Percentiles rank a stretch among this genome's conserved stretches.
These are phyloP conservation scores for Cucurbitaria berberidis DNA, from an alignment of 2,329 filamentous ascomycete species.

Conservation along the genomic window DNA sequence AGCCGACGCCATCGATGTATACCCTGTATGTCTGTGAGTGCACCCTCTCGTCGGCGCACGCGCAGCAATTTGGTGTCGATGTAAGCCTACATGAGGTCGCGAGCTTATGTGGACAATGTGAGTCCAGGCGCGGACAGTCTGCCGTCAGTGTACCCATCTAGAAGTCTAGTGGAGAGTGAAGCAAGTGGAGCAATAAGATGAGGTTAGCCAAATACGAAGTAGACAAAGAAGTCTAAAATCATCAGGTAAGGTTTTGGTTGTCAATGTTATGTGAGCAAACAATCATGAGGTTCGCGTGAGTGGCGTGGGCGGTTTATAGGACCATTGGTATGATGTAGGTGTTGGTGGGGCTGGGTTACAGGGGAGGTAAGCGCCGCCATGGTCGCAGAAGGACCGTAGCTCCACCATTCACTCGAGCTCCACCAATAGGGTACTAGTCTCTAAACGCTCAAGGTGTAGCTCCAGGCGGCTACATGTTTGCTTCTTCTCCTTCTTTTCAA, in stretches of 20 bases:
- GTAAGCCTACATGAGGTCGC: slow-evolving; percentile 52
- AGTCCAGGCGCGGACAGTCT: slow-evolving; percentile 43
- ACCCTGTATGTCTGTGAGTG: slow-evolving; percentile 54
- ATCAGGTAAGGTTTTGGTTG: not conserved
- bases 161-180: not conserved
- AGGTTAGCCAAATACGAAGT: not conserved
- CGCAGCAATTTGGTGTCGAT: slow-evolving; percentile 49
- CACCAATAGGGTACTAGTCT: not conserved
- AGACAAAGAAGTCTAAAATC: not conserved
- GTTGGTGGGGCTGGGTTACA: not conserved
- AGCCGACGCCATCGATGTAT: slow-evolving; percentile 59
- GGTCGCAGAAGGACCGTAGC: slow-evolving; percentile 46
- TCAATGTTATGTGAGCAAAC: not conserved
- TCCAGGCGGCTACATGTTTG: not conserved
- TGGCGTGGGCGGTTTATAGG: not conserved
- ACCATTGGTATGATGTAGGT: not conserved
- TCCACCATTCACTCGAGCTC: not conserved
- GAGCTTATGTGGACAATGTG: slow-evolving; percentile 51
- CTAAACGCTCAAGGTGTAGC: not conserved
- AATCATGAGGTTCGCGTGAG: not conserved
- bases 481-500: not conserved
- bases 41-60: slow-evolving; percentile 48
- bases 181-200: not conserved
- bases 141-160: slow-evolving; percentile 51
- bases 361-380: slow-evolving; percentile 2